These are phyloP conservation scores for Apiospora marii DNA, from an alignment of 2,329 filamentous ascomycete genomes.

Conservation along the genomic window DNA sequence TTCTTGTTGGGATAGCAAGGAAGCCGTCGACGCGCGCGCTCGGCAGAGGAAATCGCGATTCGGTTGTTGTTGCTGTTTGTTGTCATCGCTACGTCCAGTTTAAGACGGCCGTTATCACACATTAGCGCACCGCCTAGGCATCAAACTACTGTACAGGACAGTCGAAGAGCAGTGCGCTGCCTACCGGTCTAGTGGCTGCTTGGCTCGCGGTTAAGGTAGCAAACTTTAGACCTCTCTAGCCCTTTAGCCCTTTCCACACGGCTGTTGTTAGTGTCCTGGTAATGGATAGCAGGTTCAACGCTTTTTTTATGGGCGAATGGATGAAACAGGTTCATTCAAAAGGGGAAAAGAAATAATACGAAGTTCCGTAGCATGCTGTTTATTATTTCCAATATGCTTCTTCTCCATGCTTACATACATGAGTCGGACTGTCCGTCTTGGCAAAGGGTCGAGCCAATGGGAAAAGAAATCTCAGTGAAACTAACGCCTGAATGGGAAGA, in stretches of 20 bases:
- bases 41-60: neutral
- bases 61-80: neutral
- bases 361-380: neutral
- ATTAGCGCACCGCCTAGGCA: slow-evolving; percentile 2
- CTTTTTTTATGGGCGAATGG: neutral
- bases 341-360: neutral
- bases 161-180: neutral
- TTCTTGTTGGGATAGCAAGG: no score
- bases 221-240: neutral
- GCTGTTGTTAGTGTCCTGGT: neutral
- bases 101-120: slow-evolving; percentile 2
- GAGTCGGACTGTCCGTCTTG: slow-evolving; percentile 16
- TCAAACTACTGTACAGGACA: neutral
- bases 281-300: neutral
- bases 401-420: neutral
- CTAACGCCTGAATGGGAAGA: slow-evolving; percentile 2
- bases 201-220: neutral
- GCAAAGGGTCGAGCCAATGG: neutral
- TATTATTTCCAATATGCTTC: neutral
- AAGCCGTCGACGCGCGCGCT: neutral
- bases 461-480: neutral
- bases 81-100: neutral
- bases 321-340: neutral
- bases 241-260: neutral
- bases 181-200: neutral